Percentiles rank a stretch among this genome's conserved stretches.
Evolutionary conservation across 768 basidiomycete species (phyloP).

Genomic region (Termitomyces sp.): DNA sequence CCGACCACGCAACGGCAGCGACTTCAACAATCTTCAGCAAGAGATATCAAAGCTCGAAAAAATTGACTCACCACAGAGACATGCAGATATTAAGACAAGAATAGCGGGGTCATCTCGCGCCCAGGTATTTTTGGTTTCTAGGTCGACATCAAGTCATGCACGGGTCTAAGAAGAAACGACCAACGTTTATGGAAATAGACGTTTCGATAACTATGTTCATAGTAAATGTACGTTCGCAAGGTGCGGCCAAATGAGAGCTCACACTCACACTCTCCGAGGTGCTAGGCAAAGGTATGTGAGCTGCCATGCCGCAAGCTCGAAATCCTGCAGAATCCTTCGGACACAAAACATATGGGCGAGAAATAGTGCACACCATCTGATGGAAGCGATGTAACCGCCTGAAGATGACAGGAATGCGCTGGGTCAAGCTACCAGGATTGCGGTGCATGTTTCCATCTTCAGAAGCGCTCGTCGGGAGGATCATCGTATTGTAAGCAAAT

Average conservation of each 20-base stretch:
- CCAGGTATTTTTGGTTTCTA: conserved; percentile 98
- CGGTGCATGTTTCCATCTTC: conserved; percentile 33
- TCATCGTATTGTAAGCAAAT: conserved; percentile 28
- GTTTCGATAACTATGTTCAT: conserved; percentile 69
- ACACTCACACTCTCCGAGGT: conserved; percentile 79
- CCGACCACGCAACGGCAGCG: conserved; percentile 78
- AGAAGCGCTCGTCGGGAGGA: conserved; percentile 33
- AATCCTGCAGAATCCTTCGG: conserved; percentile 55
- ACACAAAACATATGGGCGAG: neutral
- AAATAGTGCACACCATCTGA: conserved; percentile 62
- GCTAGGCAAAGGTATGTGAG: conserved; percentile 90
- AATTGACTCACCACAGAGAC: conserved; percentile 55
- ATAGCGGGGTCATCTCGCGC: conserved; percentile 97
- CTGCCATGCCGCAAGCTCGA: conserved; percentile 96
- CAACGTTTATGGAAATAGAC: conserved; percentile 97
- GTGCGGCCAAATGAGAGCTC: conserved; percentile 9
- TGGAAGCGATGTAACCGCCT: conserved; percentile 74
- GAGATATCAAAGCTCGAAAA: neutral
- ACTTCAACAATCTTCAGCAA: conserved; percentile 34
- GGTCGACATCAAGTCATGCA: neutral
- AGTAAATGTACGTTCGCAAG: conserved; percentile 10
- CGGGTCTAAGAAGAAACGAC: conserved; percentile 16
- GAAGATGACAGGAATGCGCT: conserved; percentile 75
- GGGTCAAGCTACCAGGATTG: conserved; percentile 32
- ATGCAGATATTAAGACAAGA: conserved; percentile 76